Conservation (phyloP, 1,284 basidiomycete species). For the Mycosarcoma maydis region DNA sequence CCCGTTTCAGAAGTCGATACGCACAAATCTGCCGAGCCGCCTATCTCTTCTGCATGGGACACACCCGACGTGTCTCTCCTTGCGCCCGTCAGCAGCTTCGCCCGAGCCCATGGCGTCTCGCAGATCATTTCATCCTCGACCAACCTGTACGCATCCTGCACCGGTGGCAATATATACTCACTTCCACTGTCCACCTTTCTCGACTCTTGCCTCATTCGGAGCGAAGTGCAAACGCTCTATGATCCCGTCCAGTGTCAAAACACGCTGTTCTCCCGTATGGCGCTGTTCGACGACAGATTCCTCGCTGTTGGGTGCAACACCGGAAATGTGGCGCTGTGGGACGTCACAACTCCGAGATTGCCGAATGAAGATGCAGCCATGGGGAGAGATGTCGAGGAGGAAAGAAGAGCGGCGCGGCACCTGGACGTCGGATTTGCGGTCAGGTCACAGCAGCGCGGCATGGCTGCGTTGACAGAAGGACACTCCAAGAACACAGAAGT, state of each 20-base stretch:
- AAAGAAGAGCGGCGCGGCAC: slow-evolving; percentile 13
- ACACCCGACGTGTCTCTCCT: slow-evolving; percentile 41
- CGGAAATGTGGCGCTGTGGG: slow-evolving; percentile 62
- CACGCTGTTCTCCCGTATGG: slow-evolving; percentile 61
- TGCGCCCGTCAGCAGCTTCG: slow-evolving; percentile 12
- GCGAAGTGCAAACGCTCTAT: slow-evolving; percentile 39
- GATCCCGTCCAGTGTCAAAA: slow-evolving; percentile 57
- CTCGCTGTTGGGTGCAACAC: slow-evolving; percentile 63
- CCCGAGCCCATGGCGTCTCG: slow-evolving; percentile 60
- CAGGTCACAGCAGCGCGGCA: slow-evolving; percentile 13
- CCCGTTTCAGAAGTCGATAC: slow-evolving; percentile 20
- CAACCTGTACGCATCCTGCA: slow-evolving; percentile 55
- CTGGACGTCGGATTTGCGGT: slow-evolving; percentile 23
- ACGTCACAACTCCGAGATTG: slow-evolving; percentile 15
- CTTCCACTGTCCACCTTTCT: slow-evolving; percentile 33
- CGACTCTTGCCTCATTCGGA: slow-evolving; percentile 7
- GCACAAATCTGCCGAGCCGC: background rate
- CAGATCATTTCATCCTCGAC: slow-evolving; percentile 47
- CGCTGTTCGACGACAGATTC: slow-evolving; percentile 57
- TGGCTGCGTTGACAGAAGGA: slow-evolving; percentile 27
- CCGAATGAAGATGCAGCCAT: background rate
- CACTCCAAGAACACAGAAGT: slow-evolving; percentile 55
- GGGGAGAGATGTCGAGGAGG: slow-evolving; percentile 24
- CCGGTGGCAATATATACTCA: slow-evolving; percentile 58
- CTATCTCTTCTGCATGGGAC: slow-evolving; percentile 12